These are phyloP conservation scores for Globisporangium solare DNA, from an alignment of 352 stramenopile species.

Conservation along the genomic window DNA sequence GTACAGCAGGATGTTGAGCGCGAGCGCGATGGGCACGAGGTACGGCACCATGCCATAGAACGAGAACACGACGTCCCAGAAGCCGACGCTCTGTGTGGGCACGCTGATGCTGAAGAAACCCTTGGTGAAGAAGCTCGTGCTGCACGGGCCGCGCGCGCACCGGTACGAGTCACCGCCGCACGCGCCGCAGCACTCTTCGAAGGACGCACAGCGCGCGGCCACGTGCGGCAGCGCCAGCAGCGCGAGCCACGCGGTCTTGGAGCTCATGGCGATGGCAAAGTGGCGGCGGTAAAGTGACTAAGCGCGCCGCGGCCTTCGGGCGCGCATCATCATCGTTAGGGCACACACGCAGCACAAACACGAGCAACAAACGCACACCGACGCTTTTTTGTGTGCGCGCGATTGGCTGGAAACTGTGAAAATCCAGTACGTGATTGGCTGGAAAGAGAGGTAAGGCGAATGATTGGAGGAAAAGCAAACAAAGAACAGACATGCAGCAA, in stretches of 20 bases:
- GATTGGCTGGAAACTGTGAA: too few species aligned
- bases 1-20: slow-evolving; percentile 37
- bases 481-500: too few species aligned
- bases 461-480: too few species aligned
- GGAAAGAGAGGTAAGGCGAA: too few species aligned
- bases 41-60: slow-evolving; percentile 61
- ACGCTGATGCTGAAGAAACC: slow-evolving; percentile 51
- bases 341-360: too few species aligned
- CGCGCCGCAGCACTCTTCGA: slow-evolving; percentile 39
- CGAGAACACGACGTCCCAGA: slow-evolving; percentile 48
- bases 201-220: slow-evolving; percentile 5
- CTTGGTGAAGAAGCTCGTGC: slow-evolving; percentile 31
- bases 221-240: background rate
- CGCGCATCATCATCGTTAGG: too few species aligned
- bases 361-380: too few species aligned
- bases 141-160: slow-evolving; percentile 49
- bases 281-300: too few species aligned
- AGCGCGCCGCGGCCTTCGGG: too few species aligned
- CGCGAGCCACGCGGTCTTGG: slow-evolving; percentile 1
- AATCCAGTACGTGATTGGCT: too few species aligned
- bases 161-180: slow-evolving; percentile 42
- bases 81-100: slow-evolving; percentile 25
- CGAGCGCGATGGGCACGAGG: slow-evolving; percentile 32
- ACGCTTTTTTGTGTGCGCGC: too few species aligned
- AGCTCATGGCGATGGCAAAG: too few species aligned